Conservation (phyloP, 345 rosid species). For the Citrus hindsii region DNA sequence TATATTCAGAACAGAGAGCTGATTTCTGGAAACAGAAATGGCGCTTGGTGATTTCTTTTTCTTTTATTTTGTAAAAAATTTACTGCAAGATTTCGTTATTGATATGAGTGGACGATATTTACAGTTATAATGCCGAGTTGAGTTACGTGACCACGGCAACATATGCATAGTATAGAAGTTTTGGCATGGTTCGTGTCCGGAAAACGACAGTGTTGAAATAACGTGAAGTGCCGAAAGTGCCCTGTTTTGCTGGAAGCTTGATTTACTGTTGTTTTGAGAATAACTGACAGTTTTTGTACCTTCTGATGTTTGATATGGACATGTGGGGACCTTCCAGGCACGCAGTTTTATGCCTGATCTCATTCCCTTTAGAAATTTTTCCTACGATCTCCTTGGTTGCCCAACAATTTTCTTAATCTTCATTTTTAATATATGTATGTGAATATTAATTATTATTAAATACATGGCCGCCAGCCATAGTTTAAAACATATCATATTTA, state of each 20-base stretch:
- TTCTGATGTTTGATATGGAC: not conserved
- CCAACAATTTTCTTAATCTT: not conserved
- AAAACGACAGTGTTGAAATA: not conserved
- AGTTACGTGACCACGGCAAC: not conserved
- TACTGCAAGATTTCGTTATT: constrained; percentile 9
- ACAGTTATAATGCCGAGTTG: constrained; percentile 15
- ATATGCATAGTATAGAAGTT: not conserved
- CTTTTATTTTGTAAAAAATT: not conserved
- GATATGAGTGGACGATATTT: constrained; percentile 43
- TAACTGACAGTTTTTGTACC: not conserved
- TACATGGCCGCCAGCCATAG: too few relatives aligned
- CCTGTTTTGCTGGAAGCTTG: not conserved
- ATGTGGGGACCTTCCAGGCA: not conserved
- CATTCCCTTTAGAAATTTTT: not conserved
- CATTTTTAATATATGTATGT: too few relatives aligned
- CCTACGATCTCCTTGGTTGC: not conserved
- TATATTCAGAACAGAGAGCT: not conserved
- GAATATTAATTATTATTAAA: too few relatives aligned
- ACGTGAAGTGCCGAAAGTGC: constrained; percentile 4
- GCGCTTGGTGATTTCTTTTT: constrained; percentile 15
- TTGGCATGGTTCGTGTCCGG: not conserved
- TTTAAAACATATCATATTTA: too few relatives aligned
- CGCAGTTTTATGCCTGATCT: not conserved
- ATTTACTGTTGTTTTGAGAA: not conserved
- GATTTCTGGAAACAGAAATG: constrained; percentile 30